A percentile compares a stretch with the other conserved stretches of the same genome.
Evolutionary conservation across 495 filamentous ascomycete genomes (phyloP).

Genomic region (Aspergillus homomorphus): DNA sequence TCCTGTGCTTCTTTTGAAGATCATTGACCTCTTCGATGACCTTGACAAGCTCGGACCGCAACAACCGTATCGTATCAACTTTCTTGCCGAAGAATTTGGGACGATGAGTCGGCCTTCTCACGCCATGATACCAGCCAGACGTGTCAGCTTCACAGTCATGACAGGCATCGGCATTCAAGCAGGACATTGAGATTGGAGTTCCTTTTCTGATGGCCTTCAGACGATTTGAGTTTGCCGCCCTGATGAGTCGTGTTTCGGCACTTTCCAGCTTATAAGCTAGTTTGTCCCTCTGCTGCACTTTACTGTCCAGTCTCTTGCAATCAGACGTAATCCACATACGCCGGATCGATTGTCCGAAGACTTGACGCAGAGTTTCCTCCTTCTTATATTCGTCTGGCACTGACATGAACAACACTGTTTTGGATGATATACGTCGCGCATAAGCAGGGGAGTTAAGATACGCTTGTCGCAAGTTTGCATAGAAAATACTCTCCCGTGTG

Average conservation of each 20-base stretch:
- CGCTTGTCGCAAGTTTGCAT: conserved; percentile 66
- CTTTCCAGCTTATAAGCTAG: conserved; percentile 59
- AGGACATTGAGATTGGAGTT: conserved; percentile 10
- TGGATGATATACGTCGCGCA: conserved; percentile 60
- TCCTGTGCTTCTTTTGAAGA: conserved; percentile 55
- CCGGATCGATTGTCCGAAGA: conserved; percentile 58
- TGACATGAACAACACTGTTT: conserved; percentile 68
- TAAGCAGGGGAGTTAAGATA: conserved; percentile 69
- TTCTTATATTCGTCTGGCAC: conserved; percentile 59
- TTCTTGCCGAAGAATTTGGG: conserved; percentile 57
- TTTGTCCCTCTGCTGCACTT: conserved; percentile 58
- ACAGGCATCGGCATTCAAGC: conserved; percentile 18
- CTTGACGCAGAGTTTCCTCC: conserved; percentile 52
- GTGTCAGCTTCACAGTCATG: conserved; percentile 45
- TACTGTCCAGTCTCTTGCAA: conserved; percentile 51
- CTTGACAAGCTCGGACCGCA: conserved; percentile 64
- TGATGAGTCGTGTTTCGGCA: conserved; percentile 63
- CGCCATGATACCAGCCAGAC: conserved; percentile 44
- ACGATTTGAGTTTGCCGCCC: conserved; percentile 53
- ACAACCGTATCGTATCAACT: conserved; percentile 88
- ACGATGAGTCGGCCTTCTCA: conserved; percentile 53
- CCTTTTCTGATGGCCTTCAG: conserved; percentile 41
- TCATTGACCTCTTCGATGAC: conserved; percentile 66
- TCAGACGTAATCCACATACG: conserved; percentile 62
- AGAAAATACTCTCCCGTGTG: conserved; percentile 64